A percentile compares a stretch with the other conserved stretches of the same genome.
phyloP scores from a whole-genome alignment of 1,139 yeast species.

The Suzukiozyma palmioleophila region DNA sequence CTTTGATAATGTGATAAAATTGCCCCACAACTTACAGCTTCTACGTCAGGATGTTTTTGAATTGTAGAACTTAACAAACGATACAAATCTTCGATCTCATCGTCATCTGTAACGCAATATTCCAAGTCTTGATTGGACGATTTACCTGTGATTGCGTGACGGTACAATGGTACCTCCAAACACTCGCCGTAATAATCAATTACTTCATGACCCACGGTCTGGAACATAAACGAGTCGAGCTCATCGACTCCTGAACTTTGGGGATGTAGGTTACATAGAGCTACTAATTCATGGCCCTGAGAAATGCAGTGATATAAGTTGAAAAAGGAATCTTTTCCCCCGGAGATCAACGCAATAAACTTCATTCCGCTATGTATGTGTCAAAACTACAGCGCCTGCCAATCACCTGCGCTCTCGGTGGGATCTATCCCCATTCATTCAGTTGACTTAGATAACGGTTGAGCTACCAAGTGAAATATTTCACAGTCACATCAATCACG shows the following conservation, averaged over 20 bases:
- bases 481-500: slow-evolving; percentile 1
- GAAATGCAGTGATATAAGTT: slow-evolving; percentile 79
- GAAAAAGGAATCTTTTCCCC: slow-evolving; percentile 94
- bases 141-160: slow-evolving; percentile 60
- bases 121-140: slow-evolving; percentile 67
- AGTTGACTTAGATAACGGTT: no score
- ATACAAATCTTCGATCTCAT: slow-evolving; percentile 83
- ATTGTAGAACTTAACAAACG: slow-evolving; percentile 45
- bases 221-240: slow-evolving; percentile 94
- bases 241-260: slow-evolving; percentile 47
- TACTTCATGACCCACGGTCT: slow-evolving; percentile 93
- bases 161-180: slow-evolving; percentile 72
- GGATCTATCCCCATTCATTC: no score
- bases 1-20: slow-evolving; percentile 90
- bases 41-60: slow-evolving; percentile 60
- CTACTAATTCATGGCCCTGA: slow-evolving; percentile 79
- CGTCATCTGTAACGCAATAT: slow-evolving; percentile 58
- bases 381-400: no score
- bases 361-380: slow-evolving; percentile 49
- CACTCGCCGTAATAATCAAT: slow-evolving; percentile 64
- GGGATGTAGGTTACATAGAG: slow-evolving; percentile 83
- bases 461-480: background rate
- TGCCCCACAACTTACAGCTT: slow-evolving; percentile 94
- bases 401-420: no score
- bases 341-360: slow-evolving; percentile 86